Evolutionary conservation across 2,329 filamentous ascomycete genomes (phyloP).

Genomic region (Ceratocystis smalleyi): DNA sequence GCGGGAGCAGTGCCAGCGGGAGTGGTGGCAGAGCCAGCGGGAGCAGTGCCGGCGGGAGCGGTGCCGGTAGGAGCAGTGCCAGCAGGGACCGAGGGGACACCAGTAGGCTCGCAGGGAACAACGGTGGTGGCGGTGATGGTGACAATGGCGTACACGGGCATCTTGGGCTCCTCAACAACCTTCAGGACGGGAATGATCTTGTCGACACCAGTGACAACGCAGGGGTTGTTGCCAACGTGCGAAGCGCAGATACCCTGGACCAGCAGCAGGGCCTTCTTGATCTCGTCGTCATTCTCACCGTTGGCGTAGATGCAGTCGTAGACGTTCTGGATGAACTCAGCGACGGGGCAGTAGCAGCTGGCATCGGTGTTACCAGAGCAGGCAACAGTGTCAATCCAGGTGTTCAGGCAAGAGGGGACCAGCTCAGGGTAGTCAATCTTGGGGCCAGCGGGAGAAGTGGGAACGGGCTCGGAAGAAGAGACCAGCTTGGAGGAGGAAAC

Average conservation of each 20-base stretch:
- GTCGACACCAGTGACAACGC: slow-evolving; percentile 61
- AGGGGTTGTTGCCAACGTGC: slow-evolving; percentile 63
- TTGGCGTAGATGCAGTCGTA: slow-evolving; percentile 69
- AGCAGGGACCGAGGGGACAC: slow-evolving; percentile 23
- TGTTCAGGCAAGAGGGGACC: slow-evolving; percentile 81
- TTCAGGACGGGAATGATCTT: slow-evolving; percentile 46
- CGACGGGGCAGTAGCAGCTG: slow-evolving; percentile 73
- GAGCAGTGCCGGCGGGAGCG: slow-evolving; percentile 36
- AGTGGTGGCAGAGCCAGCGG: slow-evolving; percentile 34
- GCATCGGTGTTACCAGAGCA: slow-evolving; percentile 76
- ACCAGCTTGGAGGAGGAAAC: slow-evolving; percentile 34
- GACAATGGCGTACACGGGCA: slow-evolving; percentile 26
- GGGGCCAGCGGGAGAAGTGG: slow-evolving; percentile 26
- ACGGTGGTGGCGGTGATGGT: slow-evolving; percentile 31
- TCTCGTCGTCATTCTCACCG: slow-evolving; percentile 48
- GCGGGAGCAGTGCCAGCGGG: slow-evolving; percentile 18
- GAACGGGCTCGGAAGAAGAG: slow-evolving; percentile 24
- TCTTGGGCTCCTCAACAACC: slow-evolving; percentile 23
- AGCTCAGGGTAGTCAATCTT: slow-evolving; percentile 48
- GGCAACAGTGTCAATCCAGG: slow-evolving; percentile 58
- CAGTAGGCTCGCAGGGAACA: slow-evolving; percentile 9
- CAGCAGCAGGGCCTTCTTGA: slow-evolving; percentile 60
- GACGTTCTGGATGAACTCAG: slow-evolving; percentile 60
- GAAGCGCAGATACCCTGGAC: slow-evolving; percentile 82
- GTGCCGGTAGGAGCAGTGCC: slow-evolving; percentile 35